Base-by-base conservation (phyloP, 2,329 filamentous ascomycete genomes). In the Monosporascus sp. region DNA sequence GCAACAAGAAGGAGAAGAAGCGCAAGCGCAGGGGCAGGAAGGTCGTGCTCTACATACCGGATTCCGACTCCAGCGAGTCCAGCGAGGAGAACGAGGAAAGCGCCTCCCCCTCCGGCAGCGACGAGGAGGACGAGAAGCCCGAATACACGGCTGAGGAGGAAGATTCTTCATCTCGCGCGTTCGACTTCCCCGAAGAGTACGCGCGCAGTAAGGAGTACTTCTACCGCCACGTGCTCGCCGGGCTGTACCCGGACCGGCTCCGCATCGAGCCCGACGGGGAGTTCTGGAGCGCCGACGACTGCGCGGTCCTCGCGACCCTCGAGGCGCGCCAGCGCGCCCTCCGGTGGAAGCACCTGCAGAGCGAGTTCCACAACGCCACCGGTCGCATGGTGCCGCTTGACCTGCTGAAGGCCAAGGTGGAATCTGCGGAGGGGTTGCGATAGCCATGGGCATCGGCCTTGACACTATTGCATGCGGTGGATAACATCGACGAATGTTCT, bases 291-390 rank as follows among this genome's bases (percentile, higher is more conserved):
- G 51, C 53, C 18, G 53, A 44, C 49, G 65, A 68, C 55, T 67
- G 64, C 54, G 51, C 50, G 15, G 52, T 59, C 3, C 57, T 69
- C 2, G 55, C 60, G 5, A 48, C 52, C 5, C 44, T 65, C 44
- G 66, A 67, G 58, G 63, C 64, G 2, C 62, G 62, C 50, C 58
- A 62, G 43, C 62, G 61, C 37, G 56, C 57, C 35, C 48, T 61
- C 48, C 63, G 60, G 54, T 67, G 60, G 58, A 44, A 60, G 9
- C 18, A 60, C 20, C 57, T 68, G 38, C 56, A 63, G 49, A 56
- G 60, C n/a, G 63, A 65, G 2, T 68, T 69, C 54, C 56, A 51
- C 38, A 67, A 66, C 54, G 53, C 61, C 22, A 66, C 65, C 1
- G 65, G 65, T 5, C 58, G 60, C 40, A 58, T 59, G 58, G 48